phyloP scores from a whole-genome alignment of 306 rosid genomes.

The Rosa rugosa region DNA sequence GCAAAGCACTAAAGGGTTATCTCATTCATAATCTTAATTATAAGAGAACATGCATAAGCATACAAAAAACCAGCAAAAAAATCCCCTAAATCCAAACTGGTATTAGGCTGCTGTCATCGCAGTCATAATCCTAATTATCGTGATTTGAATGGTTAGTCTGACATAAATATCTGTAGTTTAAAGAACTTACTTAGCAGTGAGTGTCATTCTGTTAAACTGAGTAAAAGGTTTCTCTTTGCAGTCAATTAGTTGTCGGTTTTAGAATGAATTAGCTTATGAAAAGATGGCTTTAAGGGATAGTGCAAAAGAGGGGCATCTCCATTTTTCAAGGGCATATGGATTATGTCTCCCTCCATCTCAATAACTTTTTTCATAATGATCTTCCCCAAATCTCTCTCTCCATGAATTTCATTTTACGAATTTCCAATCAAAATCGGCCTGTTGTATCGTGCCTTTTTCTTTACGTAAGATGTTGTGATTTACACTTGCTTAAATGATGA shows the following conservation, averaged over 20 bases:
- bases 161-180: background rate
- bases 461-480: conserved; percentile 39
- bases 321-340: conserved; percentile 68
- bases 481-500: conserved; percentile 38
- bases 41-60: conserved; percentile 1
- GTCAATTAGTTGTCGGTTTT: conserved; percentile 57
- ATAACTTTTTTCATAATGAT: conserved; percentile 46
- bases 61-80: conserved; percentile 1
- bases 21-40: background rate
- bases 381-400: conserved; percentile 41
- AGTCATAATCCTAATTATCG: background rate
- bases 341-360: conserved; percentile 66
- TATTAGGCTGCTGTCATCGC: conserved; percentile 1
- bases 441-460: conserved; percentile 39
- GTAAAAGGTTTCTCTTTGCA: conserved; percentile 41
- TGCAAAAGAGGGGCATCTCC: conserved; percentile 40
- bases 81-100: background rate
- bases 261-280: conserved; percentile 37
- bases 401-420: conserved; percentile 45
- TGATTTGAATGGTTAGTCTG: background rate
- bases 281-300: conserved; percentile 42
- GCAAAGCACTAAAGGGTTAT: conserved; percentile 9
- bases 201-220: conserved; percentile 16
- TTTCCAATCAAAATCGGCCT: conserved; percentile 46
- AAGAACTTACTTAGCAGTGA: conserved; percentile 15